Evolutionary conservation across 495 filamentous ascomycete genomes (phyloP).

Genomic region (Penicillium waksmanii): DNA sequence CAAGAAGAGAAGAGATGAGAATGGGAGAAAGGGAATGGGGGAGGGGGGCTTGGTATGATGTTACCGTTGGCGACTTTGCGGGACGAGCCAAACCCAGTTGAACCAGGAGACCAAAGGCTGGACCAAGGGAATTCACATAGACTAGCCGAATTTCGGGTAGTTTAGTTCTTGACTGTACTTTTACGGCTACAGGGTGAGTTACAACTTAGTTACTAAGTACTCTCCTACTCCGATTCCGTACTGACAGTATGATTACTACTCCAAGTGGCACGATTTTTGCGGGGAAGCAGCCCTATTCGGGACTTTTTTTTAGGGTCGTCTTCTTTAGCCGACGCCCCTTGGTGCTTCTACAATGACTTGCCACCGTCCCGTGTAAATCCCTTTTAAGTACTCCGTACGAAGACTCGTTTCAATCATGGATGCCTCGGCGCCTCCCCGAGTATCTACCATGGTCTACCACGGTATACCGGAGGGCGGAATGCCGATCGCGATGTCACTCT

Average conservation of each 20-base stretch:
- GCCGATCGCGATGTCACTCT: conserved; percentile 5
- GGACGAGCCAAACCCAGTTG: conserved; percentile 5
- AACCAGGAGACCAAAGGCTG: conserved; percentile 3
- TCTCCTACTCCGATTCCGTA: not conserved
- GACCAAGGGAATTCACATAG: no score
- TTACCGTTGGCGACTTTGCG: conserved; percentile 8
- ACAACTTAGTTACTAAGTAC: no score
- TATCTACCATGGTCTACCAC: not conserved
- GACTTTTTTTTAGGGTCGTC: not conserved
- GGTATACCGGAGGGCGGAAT: conserved; percentile 1
- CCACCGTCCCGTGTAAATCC: no score
- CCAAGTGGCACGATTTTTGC: conserved; percentile 14
- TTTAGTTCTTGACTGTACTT: no score
- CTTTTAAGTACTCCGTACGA: no score
- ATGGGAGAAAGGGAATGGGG: not conserved
- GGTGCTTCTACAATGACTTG: no score
- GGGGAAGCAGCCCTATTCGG: conserved; percentile 14
- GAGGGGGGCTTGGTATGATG: conserved; percentile 15
- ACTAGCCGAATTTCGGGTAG: no score
- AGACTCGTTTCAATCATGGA: no score
- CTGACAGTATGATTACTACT: not conserved
- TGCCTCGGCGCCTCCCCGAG: conserved; percentile 5
- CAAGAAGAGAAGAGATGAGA: not conserved
- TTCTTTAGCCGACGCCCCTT: conserved; percentile 13
- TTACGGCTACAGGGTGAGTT: no score